Base-by-base conservation (phyloP, 345 rosid species). In the Clausena lansium region DNA sequence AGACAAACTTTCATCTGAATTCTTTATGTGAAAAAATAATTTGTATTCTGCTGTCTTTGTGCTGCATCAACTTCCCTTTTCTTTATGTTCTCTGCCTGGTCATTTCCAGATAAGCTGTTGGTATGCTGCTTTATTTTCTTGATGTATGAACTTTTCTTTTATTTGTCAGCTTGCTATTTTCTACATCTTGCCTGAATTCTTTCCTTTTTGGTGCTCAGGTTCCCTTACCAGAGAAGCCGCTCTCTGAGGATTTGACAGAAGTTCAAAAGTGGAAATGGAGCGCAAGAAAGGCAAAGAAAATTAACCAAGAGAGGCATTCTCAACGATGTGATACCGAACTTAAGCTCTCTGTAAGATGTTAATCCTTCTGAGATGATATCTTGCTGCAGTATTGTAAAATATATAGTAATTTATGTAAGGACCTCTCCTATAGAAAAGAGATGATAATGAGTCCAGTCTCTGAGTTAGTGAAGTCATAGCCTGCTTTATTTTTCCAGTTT, bases 301-400 rank as follows among this genome's bases (percentile, higher is more conserved):
- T 86, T 77, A 97, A 97, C 83, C 86, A 89, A 67, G 99, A 97
- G 91, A 87, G 97, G 79, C 93, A 97, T 89, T 90, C 99, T 58
- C 92, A 83, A 75, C 88, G 98, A 70, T 97, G 99, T 78, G 98
- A 94, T 85, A 86, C 85, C 61, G 98, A 97, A 83, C 98, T 97
- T 80, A 94, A 94, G 78, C 98, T 97, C 73, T 88, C 96, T 74
- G 99, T 94, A 92, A 93, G 92, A 79, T 77, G 28, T 64, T 60
- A 78, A 15, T 77, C 64, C 28, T 30, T 57, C 11, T 25, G 60
- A 35, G 77, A 55, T 38, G 36, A 52, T 66, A 54, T 67, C n/a
- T 67, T 35, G 45, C 6, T 10, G 15, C 30, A 54, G 2, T 71
- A 32, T 30, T 20, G 11, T 27, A 33, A 33, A n/a, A 71, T 5